A percentile compares a stretch with the other conserved stretches of the same genome.
phyloP scores from a whole-genome alignment of 257 asterid species.

The Ophiorrhiza pumila region DNA sequence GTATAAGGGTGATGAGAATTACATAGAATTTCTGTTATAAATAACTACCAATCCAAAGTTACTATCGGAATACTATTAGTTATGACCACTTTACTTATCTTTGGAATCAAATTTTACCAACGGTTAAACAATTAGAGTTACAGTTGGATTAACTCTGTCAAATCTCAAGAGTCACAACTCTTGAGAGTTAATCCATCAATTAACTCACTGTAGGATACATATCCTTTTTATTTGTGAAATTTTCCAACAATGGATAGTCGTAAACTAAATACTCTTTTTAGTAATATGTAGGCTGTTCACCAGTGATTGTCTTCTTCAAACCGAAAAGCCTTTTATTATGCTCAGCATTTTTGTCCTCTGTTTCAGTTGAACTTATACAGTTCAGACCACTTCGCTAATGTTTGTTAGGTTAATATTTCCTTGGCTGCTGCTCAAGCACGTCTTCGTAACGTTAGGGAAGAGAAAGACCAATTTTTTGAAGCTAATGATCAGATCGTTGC shows the following conservation, averaged over 20 bases:
- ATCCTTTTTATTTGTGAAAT: too few relatives aligned
- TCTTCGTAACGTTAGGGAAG: conserved; percentile 76
- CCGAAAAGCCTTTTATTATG: background rate
- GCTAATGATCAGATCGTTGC: conserved; percentile 96
- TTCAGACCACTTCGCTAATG: background rate
- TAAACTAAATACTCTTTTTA: background rate
- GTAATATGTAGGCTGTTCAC: background rate
- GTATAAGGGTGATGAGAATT: background rate
- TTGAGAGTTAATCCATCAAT: too few relatives aligned
- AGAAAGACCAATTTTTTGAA: conserved; percentile 94
- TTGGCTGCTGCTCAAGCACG: conserved; percentile 84
- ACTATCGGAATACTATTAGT: too few relatives aligned
- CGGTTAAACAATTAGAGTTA: too few relatives aligned
- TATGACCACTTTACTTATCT: too few relatives aligned
- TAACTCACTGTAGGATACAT: too few relatives aligned
- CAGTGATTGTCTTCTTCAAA: background rate
- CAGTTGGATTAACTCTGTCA: too few relatives aligned
- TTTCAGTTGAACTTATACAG: background rate
- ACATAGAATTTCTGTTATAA: too few relatives aligned
- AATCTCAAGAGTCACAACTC: too few relatives aligned
- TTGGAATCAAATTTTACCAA: too few relatives aligned
- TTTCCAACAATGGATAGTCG: background rate
- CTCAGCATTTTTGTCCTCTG: background rate
- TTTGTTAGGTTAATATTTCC: conserved; percentile 68
- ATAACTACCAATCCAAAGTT: too few relatives aligned